Evolutionary conservation across 192 early-diverging fungal species (phyloP).

Genomic region (Gamsiella multidivaricata): DNA sequence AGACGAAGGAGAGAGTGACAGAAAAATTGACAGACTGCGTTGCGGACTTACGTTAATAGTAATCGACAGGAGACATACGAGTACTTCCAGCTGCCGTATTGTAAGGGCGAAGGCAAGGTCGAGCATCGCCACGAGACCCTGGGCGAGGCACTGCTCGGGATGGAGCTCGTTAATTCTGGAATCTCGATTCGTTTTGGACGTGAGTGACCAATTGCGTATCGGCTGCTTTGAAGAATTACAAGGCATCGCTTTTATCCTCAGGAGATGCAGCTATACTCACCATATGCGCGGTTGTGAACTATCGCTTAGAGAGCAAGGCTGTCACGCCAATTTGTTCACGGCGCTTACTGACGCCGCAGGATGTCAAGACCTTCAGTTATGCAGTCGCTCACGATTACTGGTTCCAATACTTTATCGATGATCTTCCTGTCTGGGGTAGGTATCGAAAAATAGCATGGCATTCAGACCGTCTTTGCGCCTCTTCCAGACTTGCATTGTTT

Average conservation of each 20-base stretch:
- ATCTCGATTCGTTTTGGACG: conserved; percentile 73
- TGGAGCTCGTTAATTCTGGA: conserved; percentile 79
- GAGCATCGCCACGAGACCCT: conserved; percentile 84
- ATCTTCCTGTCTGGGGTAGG: conserved; percentile 46
- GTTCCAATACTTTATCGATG: conserved; percentile 70
- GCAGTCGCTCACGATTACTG: conserved; percentile 74
- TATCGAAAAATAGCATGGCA: too few species aligned
- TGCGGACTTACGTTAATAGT: conserved; percentile 1
- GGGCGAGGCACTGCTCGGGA: conserved; percentile 81
- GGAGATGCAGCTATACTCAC: background rate
- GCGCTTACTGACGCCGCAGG: conserved; percentile 50
- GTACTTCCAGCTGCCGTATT: conserved; percentile 79
- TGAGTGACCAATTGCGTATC: conserved; percentile 33
- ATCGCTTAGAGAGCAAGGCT: conserved; percentile 47
- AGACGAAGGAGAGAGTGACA: too few species aligned
- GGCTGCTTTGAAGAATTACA: background rate
- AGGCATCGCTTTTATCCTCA: background rate
- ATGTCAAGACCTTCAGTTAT: conserved; percentile 69
- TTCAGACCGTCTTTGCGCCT: too few species aligned
- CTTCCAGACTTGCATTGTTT: too few species aligned
- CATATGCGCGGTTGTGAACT: too few species aligned
- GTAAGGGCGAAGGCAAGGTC: conserved; percentile 66
- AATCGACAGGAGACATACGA: conserved; percentile 85
- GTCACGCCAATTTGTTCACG: conserved; percentile 61
- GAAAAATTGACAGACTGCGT: too few species aligned